Conservation (phyloP, 176 grass and related monocot genomes). For the Avena sativa region DNA sequence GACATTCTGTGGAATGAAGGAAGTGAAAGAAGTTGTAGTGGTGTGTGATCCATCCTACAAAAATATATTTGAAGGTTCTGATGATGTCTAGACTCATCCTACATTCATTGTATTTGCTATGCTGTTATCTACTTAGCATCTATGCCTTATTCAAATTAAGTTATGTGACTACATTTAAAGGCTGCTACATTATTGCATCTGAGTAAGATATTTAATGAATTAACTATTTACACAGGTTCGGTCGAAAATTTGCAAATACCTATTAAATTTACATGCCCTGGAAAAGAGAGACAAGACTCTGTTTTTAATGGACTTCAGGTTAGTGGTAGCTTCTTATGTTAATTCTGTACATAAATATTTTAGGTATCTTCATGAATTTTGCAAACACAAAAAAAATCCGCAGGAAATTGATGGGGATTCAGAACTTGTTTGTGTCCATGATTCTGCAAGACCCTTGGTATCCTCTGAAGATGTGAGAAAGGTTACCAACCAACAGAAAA, state of each 20-base stretch:
- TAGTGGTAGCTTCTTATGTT: conserved; percentile 12
- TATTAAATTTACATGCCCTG: conserved; percentile 88
- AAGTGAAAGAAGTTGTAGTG: conserved; percentile 98
- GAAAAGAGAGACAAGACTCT: conserved; percentile 97
- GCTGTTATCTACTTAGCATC: conserved; percentile 26
- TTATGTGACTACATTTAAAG: conserved; percentile 24
- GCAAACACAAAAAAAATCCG: conserved; percentile 11
- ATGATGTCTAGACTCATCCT: conserved; percentile 21
- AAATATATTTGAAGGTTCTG: conserved; percentile 89
- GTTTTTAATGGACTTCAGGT: conserved; percentile 99
- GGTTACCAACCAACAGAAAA: conserved; percentile 50
- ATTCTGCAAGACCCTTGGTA: conserved; percentile 93
- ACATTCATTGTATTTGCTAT: conserved; percentile 26
- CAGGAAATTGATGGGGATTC: conserved; percentile 87
- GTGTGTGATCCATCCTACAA: conserved; percentile 91
- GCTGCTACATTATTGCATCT: not conserved
- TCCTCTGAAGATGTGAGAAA: conserved; percentile 78
- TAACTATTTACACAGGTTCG: conserved; percentile 54
- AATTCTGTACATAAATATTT: not conserved
- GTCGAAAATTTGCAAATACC: conserved; percentile 70
- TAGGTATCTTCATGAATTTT: not conserved
- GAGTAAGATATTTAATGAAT: not conserved
- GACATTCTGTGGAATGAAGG: conserved; percentile 77
- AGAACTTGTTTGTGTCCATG: conserved; percentile 94
- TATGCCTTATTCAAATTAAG: not conserved